Percentiles rank a stretch among this genome's conserved stretches.
Conservation (phyloP, 73 alveolate species). For the Effrenium voratum region DNA sequence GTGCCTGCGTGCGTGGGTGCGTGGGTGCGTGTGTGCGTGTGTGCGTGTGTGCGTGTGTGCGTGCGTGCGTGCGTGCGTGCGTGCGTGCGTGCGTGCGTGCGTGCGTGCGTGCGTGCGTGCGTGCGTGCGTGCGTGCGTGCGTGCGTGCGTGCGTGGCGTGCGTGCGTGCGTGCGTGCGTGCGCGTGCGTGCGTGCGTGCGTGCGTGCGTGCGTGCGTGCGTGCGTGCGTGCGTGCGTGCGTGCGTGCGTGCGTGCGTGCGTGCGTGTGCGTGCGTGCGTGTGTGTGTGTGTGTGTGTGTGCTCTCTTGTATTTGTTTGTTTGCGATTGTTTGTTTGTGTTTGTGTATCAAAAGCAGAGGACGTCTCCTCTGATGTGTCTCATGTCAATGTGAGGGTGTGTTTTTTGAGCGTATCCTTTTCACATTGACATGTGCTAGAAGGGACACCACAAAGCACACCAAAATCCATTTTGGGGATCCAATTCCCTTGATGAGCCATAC, state of each 20-base stretch:
- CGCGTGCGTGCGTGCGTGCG: conserved; percentile 47
- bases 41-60: conserved; percentile 10
- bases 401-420: no score
- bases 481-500: no score
- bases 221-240: conserved; percentile 46
- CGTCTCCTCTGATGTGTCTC: no score
- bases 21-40: background rate
- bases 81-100: conserved; percentile 35
- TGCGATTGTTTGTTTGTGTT: background rate
- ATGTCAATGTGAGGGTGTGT: no score
- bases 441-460: no score
- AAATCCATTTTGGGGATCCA: no score
- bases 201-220: conserved; percentile 46
- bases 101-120: conserved; percentile 46
- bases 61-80: background rate
- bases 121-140: conserved; percentile 46
- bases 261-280: conserved; percentile 10
- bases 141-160: conserved; percentile 45
- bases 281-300: background rate
- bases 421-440: no score
- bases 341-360: no score
- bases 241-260: conserved; percentile 41
- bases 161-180: no score
- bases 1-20: background rate
- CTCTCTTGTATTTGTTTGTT: background rate